These are phyloP conservation scores for Aspergillus uvarum DNA, from an alignment of 2,329 filamentous ascomycete species.

Conservation along the genomic window DNA sequence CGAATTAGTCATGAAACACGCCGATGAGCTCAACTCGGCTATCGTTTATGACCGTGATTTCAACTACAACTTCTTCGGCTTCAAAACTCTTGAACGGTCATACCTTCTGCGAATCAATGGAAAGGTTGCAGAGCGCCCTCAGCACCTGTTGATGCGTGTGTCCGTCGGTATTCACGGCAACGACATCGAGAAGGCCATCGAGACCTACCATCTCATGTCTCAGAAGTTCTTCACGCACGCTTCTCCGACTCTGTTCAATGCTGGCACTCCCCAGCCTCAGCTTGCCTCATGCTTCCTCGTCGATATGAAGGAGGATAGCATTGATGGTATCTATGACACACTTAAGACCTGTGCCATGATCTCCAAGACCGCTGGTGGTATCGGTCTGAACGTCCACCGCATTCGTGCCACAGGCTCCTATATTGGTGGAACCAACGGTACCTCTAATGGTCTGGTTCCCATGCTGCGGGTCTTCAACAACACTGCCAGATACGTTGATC, in stretches of 20 bases:
- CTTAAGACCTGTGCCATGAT: constrained; percentile 99
- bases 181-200: constrained; percentile 87
- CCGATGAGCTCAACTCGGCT: constrained; percentile 95
- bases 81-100: constrained; percentile 98
- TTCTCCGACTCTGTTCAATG: constrained; percentile 96
- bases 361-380: constrained; percentile 98
- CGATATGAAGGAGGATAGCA: constrained; percentile 99
- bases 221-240: constrained; percentile 98
- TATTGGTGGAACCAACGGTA: constrained; percentile 96
- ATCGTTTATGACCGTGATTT: constrained; percentile 99
- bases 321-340: constrained; percentile 98
- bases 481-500: constrained; percentile 96
- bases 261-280: constrained; percentile 90
- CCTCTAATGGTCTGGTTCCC: constrained; percentile 93
- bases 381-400: constrained; percentile 92
- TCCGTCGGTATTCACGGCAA: constrained; percentile 95
- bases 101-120: constrained; percentile 94
- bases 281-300: constrained; percentile 98
- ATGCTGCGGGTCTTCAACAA: constrained; percentile 99
- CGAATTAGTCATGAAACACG: constrained; percentile 91
- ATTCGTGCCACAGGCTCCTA: constrained; percentile 98
- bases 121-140: constrained; percentile 94
- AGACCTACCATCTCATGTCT: constrained; percentile 99
- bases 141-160: constrained; percentile 99
- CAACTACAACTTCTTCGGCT: constrained; percentile 99